Evolutionary conservation across 805 yeast genomes (phyloP).

Genomic region (Starmerella vaccinii): DNA sequence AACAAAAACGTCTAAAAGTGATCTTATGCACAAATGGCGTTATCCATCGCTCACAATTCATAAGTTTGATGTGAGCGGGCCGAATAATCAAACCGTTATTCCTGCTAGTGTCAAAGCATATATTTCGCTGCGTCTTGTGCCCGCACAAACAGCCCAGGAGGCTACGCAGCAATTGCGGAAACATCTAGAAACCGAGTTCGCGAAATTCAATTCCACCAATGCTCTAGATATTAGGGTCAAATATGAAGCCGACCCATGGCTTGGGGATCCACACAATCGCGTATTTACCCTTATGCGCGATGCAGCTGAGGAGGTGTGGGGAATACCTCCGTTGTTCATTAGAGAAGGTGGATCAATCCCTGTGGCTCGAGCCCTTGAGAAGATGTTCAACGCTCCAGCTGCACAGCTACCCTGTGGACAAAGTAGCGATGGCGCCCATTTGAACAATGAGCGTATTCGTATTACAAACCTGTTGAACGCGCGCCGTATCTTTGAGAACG

Average conservation of each 20-base stretch:
- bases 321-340: conserved; percentile 66
- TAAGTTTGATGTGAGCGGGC: conserved; percentile 76
- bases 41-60: conserved; percentile 84
- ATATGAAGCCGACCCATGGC: conserved; percentile 93
- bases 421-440: conserved; percentile 86
- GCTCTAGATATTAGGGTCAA: conserved; percentile 48
- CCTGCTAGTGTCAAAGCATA: conserved; percentile 71
- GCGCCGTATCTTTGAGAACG: conserved; percentile 40
- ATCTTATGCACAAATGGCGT: conserved; percentile 74
- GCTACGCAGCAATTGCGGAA: conserved; percentile 44
- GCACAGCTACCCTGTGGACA: conserved; percentile 97
- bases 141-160: conserved; percentile 61
- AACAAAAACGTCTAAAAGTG: conserved; percentile 32
- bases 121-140: conserved; percentile 77
- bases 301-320: conserved; percentile 65
- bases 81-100: conserved; percentile 79
- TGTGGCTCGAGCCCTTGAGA: conserved; percentile 73
- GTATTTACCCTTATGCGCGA: conserved; percentile 59
- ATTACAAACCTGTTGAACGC: conserved; percentile 68
- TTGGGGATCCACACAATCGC: conserved; percentile 70
- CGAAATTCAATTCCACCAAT: conserved; percentile 48
- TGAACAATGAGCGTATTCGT: conserved; percentile 75
- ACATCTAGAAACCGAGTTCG: conserved; percentile 43
- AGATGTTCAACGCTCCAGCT: conserved; percentile 73
- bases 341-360: conserved; percentile 98